Evolutionary conservation across 148 eudicot genomes (phyloP).

Genomic region (Suaeda aralocaspica): DNA sequence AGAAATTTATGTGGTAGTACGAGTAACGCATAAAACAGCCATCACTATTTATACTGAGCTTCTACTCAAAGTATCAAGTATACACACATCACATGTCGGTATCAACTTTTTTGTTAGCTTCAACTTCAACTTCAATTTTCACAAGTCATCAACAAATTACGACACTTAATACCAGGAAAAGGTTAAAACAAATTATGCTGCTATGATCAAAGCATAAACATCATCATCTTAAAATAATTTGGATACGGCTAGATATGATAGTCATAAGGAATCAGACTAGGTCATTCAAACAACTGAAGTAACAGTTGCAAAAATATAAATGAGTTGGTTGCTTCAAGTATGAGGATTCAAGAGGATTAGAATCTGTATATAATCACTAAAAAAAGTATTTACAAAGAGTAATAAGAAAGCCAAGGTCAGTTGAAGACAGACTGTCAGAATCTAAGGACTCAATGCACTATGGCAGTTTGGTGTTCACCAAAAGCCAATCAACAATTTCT

Average conservation of each 20-base stretch:
- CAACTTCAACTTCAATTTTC: constrained; percentile 12
- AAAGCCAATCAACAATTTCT: not conserved
- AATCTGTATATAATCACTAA: not conserved
- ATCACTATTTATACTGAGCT: constrained; percentile 11
- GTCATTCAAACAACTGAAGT: not conserved
- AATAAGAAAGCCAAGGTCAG: constrained; percentile 9
- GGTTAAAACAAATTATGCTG: not conserved
- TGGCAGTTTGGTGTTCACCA: constrained; percentile 8
- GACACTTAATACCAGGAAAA: not conserved
- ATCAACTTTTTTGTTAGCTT: constrained; percentile 14
- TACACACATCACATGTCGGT: not conserved
- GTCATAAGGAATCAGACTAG: too few species aligned
- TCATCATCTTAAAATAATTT: too few species aligned
- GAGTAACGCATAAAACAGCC: not conserved
- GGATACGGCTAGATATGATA: too few species aligned
- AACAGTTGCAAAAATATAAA: too few species aligned
- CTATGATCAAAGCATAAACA: not conserved
- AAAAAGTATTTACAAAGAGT: constrained; percentile 9
- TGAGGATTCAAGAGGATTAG: not conserved
- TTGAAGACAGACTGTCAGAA: not conserved
- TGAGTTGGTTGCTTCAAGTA: constrained; percentile 15
- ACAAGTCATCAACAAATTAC: not conserved
- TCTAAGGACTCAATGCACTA: not conserved
- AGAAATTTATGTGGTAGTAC: not conserved
- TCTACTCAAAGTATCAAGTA: constrained; percentile 12